phyloP scores from a whole-genome alignment of 805 yeast genomes.

The Suhomyces emberorum region DNA sequence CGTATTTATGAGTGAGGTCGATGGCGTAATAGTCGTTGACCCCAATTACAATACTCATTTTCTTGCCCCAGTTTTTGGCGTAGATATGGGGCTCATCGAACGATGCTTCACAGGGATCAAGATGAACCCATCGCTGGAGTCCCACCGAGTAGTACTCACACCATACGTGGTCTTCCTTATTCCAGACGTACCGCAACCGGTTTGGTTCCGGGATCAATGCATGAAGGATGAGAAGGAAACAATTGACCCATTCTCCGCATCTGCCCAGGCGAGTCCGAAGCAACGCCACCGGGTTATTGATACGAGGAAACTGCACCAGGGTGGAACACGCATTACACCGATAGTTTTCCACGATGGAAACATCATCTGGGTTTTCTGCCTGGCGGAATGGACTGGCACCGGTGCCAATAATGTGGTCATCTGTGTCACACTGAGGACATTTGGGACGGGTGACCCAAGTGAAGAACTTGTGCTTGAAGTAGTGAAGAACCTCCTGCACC shows the following conservation, averaged over 20 bases:
- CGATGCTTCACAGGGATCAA: constrained; percentile 84
- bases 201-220: constrained; percentile 46
- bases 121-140: constrained; percentile 75
- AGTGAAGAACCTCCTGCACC: constrained; percentile 31
- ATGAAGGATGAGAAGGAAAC: constrained; percentile 66
- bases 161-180: constrained; percentile 95
- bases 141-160: constrained; percentile 73
- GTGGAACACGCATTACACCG: constrained; percentile 51
- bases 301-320: constrained; percentile 66
- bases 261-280: constrained; percentile 67
- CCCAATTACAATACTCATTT: constrained; percentile 85
- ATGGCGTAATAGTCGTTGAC: constrained; percentile 55
- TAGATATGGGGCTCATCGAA: constrained; percentile 80
- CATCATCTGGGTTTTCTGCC: constrained; percentile 34
- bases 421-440: constrained; percentile 49
- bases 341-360: constrained; percentile 63
- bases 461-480: constrained; percentile 75
- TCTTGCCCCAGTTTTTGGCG: constrained; percentile 86
- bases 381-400: constrained; percentile 41
- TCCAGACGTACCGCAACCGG: constrained; percentile 71
- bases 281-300: constrained; percentile 62
- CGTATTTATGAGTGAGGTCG: constrained; percentile 72
- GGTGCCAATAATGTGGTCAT: constrained; percentile 33
- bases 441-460: constrained; percentile 75
- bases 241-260: constrained; percentile 95